These are phyloP conservation scores for Mollisiaceae sp. DNA, from an alignment of 2,329 filamentous ascomycete species.

Conservation along the genomic window DNA sequence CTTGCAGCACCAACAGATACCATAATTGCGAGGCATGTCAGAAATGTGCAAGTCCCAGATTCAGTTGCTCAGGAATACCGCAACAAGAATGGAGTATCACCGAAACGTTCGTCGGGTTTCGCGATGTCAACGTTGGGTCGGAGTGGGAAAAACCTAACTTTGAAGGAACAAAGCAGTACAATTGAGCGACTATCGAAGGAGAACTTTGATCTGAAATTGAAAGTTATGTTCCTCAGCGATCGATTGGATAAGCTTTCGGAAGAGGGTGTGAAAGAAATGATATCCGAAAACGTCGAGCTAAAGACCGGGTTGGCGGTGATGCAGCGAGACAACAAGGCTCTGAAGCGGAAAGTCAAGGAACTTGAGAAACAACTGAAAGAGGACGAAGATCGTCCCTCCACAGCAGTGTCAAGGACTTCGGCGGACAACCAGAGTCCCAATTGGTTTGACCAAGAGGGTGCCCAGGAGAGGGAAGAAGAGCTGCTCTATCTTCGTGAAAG, in stretches of 20 bases:
- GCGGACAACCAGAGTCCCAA: constrained; percentile 60
- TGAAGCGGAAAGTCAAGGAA: constrained; percentile 83
- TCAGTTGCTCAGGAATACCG: constrained; percentile 87
- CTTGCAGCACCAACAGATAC: constrained; percentile 80
- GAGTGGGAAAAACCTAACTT: constrained; percentile 74
- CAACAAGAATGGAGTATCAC: constrained; percentile 69
- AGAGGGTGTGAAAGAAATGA: constrained; percentile 97
- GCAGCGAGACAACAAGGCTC: constrained; percentile 86
- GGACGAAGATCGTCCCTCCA: constrained; percentile 66
- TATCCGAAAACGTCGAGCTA: constrained; percentile 94
- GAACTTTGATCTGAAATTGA: constrained; percentile 96
- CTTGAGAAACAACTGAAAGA: constrained; percentile 79
- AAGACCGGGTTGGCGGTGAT: constrained; percentile 88
- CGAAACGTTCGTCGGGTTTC: constrained; percentile 56
- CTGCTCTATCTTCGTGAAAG: constrained; percentile 83
- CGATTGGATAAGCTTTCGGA: constrained; percentile 92
- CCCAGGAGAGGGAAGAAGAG: constrained; percentile 80
- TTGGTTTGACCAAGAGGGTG: constrained; percentile 61
- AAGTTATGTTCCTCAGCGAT: constrained; percentile 96
- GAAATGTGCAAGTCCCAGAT: constrained; percentile 89
- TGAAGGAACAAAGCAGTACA: constrained; percentile 97
- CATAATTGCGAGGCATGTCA: constrained; percentile 84
- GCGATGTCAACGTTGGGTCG: constrained; percentile 57
- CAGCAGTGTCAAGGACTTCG: constrained; percentile 62
- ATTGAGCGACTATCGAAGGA: constrained; percentile 97